Percentiles rank a stretch among this genome's conserved stretches.
Conservation (phyloP, 768 basidiomycete genomes). For the Atractiella rhizophila region DNA sequence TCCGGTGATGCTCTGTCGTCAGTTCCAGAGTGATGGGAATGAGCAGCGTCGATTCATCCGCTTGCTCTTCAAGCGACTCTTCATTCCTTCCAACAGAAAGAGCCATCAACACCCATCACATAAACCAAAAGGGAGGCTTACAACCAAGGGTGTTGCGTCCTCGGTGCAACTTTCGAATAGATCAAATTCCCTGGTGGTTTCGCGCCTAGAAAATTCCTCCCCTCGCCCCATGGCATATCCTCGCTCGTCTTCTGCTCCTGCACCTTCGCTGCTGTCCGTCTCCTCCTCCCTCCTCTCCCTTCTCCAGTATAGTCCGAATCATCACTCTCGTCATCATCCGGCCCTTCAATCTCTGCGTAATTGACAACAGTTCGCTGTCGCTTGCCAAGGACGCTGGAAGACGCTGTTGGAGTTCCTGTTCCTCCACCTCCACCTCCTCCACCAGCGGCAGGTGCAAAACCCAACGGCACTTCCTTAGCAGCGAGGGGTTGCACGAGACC, state of each 20-base stretch:
- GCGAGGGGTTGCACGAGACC: constrained; percentile 72
- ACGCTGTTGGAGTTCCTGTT: constrained; percentile 24
- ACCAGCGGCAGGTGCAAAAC: constrained; percentile 16
- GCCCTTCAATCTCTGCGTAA: constrained; percentile 50
- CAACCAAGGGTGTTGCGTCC: constrained; percentile 47
- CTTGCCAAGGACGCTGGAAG: constrained; percentile 18
- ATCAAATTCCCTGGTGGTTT: constrained; percentile 60
- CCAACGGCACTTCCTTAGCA: constrained; percentile 13
- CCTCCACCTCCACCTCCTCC: constrained; percentile 10
- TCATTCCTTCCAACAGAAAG: constrained; percentile 25
- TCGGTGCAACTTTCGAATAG: constrained; percentile 31
- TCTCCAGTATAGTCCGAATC: constrained; percentile 38
- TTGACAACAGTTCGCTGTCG: constrained; percentile 39
- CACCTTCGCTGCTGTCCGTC: constrained; percentile 26
- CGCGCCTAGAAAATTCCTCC: constrained; percentile 72
- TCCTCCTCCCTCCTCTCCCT: constrained; percentile 26
- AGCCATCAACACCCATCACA: neutral
- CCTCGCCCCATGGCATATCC: constrained; percentile 24
- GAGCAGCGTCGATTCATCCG: constrained; percentile 31
- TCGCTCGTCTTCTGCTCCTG: constrained; percentile 29
- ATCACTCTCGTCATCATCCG: constrained; percentile 37
- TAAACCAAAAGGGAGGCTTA: constrained; percentile 25
- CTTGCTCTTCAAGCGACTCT: constrained; percentile 40
- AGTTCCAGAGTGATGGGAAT: constrained; percentile 89
- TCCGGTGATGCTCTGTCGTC: constrained; percentile 67